Evolutionary conservation across 2,329 filamentous ascomycete species (phyloP), one percentile per base, ranked within the genome.

Genomic region (Celoporthe dispersa): DNA sequence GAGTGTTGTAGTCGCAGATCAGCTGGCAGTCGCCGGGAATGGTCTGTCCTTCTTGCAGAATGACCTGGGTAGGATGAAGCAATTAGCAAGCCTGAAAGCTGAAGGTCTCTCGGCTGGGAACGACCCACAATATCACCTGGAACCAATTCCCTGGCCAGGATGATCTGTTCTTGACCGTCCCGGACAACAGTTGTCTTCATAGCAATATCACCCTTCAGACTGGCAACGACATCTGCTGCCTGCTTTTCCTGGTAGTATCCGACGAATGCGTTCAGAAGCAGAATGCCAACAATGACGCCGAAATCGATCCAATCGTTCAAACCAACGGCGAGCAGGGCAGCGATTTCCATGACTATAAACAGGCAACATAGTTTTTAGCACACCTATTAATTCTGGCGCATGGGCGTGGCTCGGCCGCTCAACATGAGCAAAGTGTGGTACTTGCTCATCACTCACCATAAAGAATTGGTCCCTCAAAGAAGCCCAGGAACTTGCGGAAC

Each of bases 161-260:
- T 90, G 73, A 89, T 87, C 74, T 86, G 81, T 81, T 91, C 88
- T 73, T 85, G 83, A 75, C 90, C 90, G 78, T 91, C 86, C 78
- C 90, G 90, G 76, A 92, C 81, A 76, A 91, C 89, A 73, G 84
- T 84, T 67, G 89, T 87, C 82, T 90, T 90, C 88, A 92, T 90
- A 77, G 90, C 90, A 78, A 92, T 92, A 77, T 92, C 90, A 84
- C 90, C 90, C 84, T 92, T 92, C 73, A 92, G 82, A 72, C 84
- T 87, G 68, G 90, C 90, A 76, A 91, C 90, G 77, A 92, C 89
- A 81, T 92, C 90, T 78, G 90, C 90, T 76, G 90, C 90, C 81
- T 92, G 90, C 84, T 92, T 92, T 81, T 92, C 90, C 80, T 92
- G 90, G 81, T 92, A 92, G 90, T 90, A 92, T 86, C 90, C 90